Conservation (phyloP, 139 green algal genomes). For the Edaphochlamys debaryana region DNA sequence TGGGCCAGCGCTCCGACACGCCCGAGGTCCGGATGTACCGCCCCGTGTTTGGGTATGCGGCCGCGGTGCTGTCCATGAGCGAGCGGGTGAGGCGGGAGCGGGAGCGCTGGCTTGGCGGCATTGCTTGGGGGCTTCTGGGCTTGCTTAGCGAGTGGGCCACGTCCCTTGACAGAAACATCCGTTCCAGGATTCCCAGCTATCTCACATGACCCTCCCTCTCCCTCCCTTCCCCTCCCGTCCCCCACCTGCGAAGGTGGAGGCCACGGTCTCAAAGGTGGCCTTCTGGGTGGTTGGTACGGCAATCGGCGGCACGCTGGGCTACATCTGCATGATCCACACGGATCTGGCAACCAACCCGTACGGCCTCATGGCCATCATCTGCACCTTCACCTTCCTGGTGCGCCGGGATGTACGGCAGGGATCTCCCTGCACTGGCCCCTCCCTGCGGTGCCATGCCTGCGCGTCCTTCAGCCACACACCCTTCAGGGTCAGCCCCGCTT, state of each 20-base stretch:
- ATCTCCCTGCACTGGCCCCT: neutral
- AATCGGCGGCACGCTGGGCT: slow-evolving; percentile 47
- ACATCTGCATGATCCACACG: slow-evolving; percentile 45
- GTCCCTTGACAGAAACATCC: no score
- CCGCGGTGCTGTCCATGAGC: slow-evolving; percentile 7
- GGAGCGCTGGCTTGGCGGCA: no score
- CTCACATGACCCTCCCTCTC: no score
- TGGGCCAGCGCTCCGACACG: neutral
- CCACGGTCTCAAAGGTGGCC: slow-evolving; percentile 45
- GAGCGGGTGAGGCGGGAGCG: slow-evolving; percentile 33
- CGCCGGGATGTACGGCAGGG: neutral
- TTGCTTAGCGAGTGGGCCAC: no score
- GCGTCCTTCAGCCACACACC: no score
- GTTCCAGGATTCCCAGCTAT: no score
- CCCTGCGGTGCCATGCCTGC: no score
- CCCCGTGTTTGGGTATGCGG: neutral
- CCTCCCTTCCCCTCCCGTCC: no score
- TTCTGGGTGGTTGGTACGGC: slow-evolving; percentile 40
- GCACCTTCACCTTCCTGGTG: slow-evolving; percentile 46
- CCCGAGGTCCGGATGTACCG: neutral
- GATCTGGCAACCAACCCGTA: slow-evolving; percentile 55
- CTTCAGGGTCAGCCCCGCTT: no score
- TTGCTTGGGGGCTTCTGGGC: no score
- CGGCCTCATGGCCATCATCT: slow-evolving; percentile 46
- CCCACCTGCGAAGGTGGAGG: no score